A percentile compares a stretch with the other conserved stretches of the same genome.
phyloP scores from a whole-genome alignment of 2,329 filamentous ascomycete genomes.

The Epicoccum sorghinum region DNA sequence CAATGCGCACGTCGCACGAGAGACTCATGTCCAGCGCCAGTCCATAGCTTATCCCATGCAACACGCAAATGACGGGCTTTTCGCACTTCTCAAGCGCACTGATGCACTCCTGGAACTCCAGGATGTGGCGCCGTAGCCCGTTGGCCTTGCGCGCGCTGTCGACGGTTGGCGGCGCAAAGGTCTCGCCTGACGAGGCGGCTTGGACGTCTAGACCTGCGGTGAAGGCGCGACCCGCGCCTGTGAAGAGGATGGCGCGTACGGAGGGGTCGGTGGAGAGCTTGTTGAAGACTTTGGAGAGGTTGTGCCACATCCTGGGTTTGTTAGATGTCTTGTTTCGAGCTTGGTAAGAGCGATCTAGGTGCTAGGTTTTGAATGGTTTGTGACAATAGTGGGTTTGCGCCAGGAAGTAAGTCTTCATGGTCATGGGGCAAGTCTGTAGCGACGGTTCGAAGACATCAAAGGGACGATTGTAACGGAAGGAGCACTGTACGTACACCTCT shows the following conservation, averaged over 20 bases:
- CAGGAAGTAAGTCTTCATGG: too few relatives aligned
- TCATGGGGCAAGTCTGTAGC: not conserved
- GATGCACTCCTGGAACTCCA: slow-evolving; percentile 81
- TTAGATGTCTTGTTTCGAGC: not conserved
- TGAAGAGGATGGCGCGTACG: slow-evolving; percentile 78
- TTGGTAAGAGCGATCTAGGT: too few relatives aligned
- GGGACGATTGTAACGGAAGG: not conserved
- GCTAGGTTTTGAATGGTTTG: not conserved
- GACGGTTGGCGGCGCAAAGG: slow-evolving; percentile 39
- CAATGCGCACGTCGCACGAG: slow-evolving; percentile 74
- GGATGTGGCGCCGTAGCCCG: slow-evolving; percentile 68
- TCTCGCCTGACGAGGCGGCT: slow-evolving; percentile 64
- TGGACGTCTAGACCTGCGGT: slow-evolving; percentile 83
- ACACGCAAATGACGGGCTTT: slow-evolving; percentile 62
- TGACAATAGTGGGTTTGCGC: not conserved
- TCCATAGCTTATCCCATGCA: slow-evolving; percentile 47
- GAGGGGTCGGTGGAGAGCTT: slow-evolving; percentile 73
- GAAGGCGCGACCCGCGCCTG: slow-evolving; percentile 83
- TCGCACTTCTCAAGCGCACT: slow-evolving; percentile 81
- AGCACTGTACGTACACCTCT: slow-evolving; percentile 58
- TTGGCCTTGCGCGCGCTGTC: slow-evolving; percentile 68
- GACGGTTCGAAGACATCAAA: not conserved
- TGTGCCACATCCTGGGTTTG: slow-evolving; percentile 74
- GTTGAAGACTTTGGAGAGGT: slow-evolving; percentile 74
- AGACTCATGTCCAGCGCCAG: slow-evolving; percentile 60